Evolutionary conservation across 208 protist genomes (phyloP), one percentile per base, ranked within the genome.

Genomic region (Acanthamoeba comandoni): DNA sequence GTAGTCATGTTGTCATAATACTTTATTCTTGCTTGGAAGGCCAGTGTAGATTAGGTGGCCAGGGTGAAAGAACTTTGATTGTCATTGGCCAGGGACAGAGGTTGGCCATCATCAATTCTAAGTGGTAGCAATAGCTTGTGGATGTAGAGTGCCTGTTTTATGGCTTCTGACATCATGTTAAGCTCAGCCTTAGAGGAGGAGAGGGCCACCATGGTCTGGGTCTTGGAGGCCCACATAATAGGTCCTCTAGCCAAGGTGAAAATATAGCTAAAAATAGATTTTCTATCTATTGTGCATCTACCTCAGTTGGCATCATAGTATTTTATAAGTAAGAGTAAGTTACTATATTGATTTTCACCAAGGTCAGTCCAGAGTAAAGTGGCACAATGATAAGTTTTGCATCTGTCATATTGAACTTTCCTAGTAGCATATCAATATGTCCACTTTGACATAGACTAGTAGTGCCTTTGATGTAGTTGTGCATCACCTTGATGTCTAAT

Each of bases 71-170:
- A 43, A 24, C 70, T 79, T 29, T 79, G 39, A 26, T 79, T 79
- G 43, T 79, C 19, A 12, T 79, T 79, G 2, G 51, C 12, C 17
- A 79, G 70, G 1, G 0, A 11, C 2, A 79, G 13, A 29, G 5
- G 57, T 15, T n/a, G 13, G 7, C 12, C 13, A 11, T 79, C 13
- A 11, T 8, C 13, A 52, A 52, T 22, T 3, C 1, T 22, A 22
- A 79, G 70, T 12, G 11, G 11, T 4, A 2, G 0, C 1, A 55
- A 15, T 0, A 57, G 70, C 2, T n/a, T 9, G 12, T 12, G 31
- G 0, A 79, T 52, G 29, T 79, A 79, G 0, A 79, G 70, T 15
- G 70, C 39, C 5, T 79, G 70, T 26, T 79, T 49, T 9, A 24
- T 26, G 0, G 7, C 70, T n/a, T 79, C 19, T 0, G 39, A 79